A percentile compares a stretch with the other conserved stretches of the same genome.
These are phyloP conservation scores for Kodamaea alishanica DNA, from an alignment of 1,139 yeast species.

Conservation along the genomic window DNA sequence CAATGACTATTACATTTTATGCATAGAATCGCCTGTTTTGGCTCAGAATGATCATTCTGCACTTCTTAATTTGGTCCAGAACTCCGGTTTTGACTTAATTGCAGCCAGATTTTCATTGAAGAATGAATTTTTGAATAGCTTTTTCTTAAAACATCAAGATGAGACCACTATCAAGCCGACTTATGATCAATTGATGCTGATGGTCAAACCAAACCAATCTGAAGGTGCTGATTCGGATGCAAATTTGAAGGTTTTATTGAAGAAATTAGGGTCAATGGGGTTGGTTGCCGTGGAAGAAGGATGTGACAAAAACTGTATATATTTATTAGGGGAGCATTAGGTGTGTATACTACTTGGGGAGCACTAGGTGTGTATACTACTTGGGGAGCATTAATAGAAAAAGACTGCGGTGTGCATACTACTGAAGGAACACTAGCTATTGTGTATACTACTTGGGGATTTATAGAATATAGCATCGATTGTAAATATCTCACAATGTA, in stretches of 20 bases:
- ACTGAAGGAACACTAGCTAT: too few species aligned
- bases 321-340: constrained; percentile 10
- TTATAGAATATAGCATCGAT: too few species aligned
- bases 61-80: constrained; percentile 22
- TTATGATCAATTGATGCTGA: constrained; percentile 19
- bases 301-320: constrained; percentile 18
- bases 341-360: too few species aligned
- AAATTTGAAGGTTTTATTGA: constrained; percentile 18
- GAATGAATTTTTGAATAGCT: constrained; percentile 12
- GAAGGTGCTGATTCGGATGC: constrained; percentile 1
- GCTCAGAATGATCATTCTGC: constrained; percentile 20
- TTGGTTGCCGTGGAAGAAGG: constrained; percentile 27
- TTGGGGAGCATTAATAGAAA: too few species aligned
- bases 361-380: too few species aligned
- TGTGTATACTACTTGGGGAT: too few species aligned
- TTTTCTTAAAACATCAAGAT: constrained; percentile 1
- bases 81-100: constrained; percentile 24
- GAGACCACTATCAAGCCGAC: constrained; percentile 3
- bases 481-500: too few species aligned
- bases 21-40: constrained; percentile 26
- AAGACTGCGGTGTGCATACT: too few species aligned
- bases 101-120: constrained; percentile 27
- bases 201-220: constrained; percentile 8
- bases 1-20: constrained; percentile 25
- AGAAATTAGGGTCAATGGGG: constrained; percentile 29